A percentile compares a stretch with the other conserved stretches of the same genome.
These are phyloP conservation scores for Fusarium sp. DNA, from an alignment of 2,329 filamentous ascomycete genomes.

Conservation along the genomic window DNA sequence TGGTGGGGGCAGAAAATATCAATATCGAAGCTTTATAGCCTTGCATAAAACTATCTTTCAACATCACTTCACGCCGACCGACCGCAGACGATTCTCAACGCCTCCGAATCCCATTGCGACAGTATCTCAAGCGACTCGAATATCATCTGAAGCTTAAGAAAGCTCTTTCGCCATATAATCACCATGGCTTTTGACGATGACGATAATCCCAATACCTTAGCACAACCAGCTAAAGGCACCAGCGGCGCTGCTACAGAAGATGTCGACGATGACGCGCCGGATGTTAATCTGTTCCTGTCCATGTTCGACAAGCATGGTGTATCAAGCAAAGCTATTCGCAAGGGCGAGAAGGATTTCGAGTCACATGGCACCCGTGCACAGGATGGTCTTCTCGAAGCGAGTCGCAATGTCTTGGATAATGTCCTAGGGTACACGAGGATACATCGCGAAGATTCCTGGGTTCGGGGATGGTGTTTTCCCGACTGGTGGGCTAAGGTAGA, in stretches of 20 bases:
- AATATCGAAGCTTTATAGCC: constrained; percentile 35
- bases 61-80: constrained; percentile 16
- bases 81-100: background rate
- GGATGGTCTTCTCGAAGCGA: constrained; percentile 80
- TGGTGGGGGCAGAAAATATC: constrained; percentile 9
- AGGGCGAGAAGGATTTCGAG: constrained; percentile 98
- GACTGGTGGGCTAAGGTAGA: constrained; percentile 60
- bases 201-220: constrained; percentile 51
- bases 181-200: constrained; percentile 60
- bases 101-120: background rate
- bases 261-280: constrained; percentile 83
- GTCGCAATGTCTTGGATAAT: constrained; percentile 88
- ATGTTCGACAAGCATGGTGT: constrained; percentile 63
- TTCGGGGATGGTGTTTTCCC: constrained; percentile 80
- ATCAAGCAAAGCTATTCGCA: constrained; percentile 78
- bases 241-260: constrained; percentile 59
- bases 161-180: background rate
- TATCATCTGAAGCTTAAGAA: background rate
- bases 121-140: background rate
- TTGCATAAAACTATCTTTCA: constrained; percentile 36
- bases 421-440: constrained; percentile 82
- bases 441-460: constrained; percentile 74
- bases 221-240: constrained; percentile 33
- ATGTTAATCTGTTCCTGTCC: constrained; percentile 80
- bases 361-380: constrained; percentile 89